Conservation (phyloP, 2,329 filamentous ascomycete species). For the Zopfia rhizophila region DNA sequence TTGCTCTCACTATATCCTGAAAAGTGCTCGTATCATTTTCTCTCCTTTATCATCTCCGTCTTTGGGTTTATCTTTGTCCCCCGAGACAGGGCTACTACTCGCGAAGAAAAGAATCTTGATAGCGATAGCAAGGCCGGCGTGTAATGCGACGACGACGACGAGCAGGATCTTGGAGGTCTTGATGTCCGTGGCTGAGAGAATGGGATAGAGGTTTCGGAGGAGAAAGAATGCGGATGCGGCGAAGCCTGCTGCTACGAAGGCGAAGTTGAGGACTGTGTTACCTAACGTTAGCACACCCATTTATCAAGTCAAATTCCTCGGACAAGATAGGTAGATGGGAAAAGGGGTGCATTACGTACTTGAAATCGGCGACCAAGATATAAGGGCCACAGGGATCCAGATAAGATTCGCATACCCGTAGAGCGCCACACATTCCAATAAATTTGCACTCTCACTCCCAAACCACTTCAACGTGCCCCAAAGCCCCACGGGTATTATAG, state of each 20-base stretch:
- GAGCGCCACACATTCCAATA: constrained; percentile 93
- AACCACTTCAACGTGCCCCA: constrained; percentile 95
- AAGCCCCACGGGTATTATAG: constrained; percentile 79
- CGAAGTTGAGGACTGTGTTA: constrained; percentile 82
- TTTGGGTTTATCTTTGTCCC: constrained; percentile 32
- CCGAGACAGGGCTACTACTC: constrained; percentile 54
- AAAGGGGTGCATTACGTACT: constrained; percentile 50
- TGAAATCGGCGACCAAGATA: constrained; percentile 87
- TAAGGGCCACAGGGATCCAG: constrained; percentile 93
- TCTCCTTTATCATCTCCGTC: constrained; percentile 8
- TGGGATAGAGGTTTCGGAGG: constrained; percentile 66
- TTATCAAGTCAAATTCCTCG: too few relatives aligned
- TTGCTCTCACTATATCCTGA: too few relatives aligned
- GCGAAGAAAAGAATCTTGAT: constrained; percentile 99
- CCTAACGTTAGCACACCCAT: neutral
- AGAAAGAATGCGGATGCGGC: constrained; percentile 51
- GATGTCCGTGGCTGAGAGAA: constrained; percentile 90
- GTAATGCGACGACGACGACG: constrained; percentile 82
- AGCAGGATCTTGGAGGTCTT: constrained; percentile 91
- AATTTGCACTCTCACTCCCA: constrained; percentile 89
- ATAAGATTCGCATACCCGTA: constrained; percentile 98
- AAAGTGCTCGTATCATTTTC: too few relatives aligned
- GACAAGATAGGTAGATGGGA: too few relatives aligned
- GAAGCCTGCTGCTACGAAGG: constrained; percentile 79
- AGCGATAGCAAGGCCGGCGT: constrained; percentile 88